Evolutionary conservation across 495 filamentous ascomycete genomes (phyloP).

Genomic region (Aspergillus baeticus): DNA sequence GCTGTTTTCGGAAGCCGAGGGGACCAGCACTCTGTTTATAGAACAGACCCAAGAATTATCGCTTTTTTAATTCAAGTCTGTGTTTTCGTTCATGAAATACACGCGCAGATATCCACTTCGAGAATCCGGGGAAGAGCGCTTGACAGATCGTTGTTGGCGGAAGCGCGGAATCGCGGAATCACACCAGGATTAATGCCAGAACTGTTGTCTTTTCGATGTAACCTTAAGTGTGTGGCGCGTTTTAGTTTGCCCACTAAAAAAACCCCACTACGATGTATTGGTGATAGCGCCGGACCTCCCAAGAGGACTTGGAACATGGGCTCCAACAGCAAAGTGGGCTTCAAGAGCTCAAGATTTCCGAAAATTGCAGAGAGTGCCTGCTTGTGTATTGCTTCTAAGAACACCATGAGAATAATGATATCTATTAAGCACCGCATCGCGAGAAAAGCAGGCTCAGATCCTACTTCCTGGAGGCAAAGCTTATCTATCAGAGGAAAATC

Average conservation of each 20-base stretch:
- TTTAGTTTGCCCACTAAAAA: background rate
- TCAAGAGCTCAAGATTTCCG: no score
- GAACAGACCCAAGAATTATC: no score
- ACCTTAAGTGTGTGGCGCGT: slow-evolving; percentile 1
- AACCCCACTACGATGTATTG: background rate
- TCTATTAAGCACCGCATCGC: no score
- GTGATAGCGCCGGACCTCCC: background rate
- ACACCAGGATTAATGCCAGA: background rate
- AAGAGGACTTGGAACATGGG: no score
- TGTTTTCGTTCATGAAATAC: no score
- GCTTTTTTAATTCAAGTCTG: no score
- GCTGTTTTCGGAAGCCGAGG: background rate
- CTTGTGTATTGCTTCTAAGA: background rate
- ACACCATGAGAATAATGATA: background rate
- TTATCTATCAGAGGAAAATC: background rate
- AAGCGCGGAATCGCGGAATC: background rate
- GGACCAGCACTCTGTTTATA: no score
- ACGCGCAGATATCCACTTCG: no score
- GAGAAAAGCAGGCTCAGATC: no score
- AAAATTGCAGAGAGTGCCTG: no score
- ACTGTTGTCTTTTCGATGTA: background rate
- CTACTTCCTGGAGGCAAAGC: background rate
- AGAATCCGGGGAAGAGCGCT: no score
- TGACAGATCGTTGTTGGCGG: background rate
- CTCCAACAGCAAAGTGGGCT: no score